Base-by-base conservation (phyloP, 495 filamentous ascomycete genomes). In the Penicillium maclennaniae region DNA sequence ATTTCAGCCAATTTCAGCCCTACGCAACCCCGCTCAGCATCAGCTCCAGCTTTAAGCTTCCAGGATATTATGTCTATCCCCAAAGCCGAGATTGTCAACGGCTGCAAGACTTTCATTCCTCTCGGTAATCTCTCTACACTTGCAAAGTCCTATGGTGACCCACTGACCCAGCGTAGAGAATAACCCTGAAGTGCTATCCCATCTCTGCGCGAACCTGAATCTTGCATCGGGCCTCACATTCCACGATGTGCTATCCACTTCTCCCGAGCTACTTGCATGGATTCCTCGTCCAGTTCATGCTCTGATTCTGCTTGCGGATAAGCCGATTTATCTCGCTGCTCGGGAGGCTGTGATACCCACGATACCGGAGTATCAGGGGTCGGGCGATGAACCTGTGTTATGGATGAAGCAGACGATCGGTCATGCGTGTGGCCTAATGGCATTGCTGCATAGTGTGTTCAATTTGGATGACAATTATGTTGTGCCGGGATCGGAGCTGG, bases 351-450 rank as follows among this genome's bases (percentile, higher is more conserved):
- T 71, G 43, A 65, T 69, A 43, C 53, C 53, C 15, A 65, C 57
- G 4, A 59, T 75, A 50, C 56, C 69, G 7, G 54, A 61, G n/a
- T 85, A 85, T 54, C 39, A 68, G 1, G 78, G 79, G 12, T 70
- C 53, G 16, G 83, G 83, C 7, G 48, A 67, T 1, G 81, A 85
- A 58, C 78, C 81, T 9, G 74, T 85, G 0, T 43, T 85, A 8
- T 86, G 83, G 83, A 82, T 80, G 60, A 82, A 76, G 55, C 83
- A 86, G 63, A 86, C 83, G 1, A 86, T 86, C 53, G 74, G 79
- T 21, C 83, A 86, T 62, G 83, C 83, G 14, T 86, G 83, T 62
- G 83, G 83, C 7, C 60, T 86, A 45, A 85, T 86, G 63, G 83
- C 79, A 0, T 56, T 86, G n/a, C 68, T 86, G 6, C 83, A 86